These are phyloP conservation scores for Physcomitrium patens DNA, from an alignment of 225 moss, liverwort and hornwort genomes.

Conservation along the genomic window DNA sequence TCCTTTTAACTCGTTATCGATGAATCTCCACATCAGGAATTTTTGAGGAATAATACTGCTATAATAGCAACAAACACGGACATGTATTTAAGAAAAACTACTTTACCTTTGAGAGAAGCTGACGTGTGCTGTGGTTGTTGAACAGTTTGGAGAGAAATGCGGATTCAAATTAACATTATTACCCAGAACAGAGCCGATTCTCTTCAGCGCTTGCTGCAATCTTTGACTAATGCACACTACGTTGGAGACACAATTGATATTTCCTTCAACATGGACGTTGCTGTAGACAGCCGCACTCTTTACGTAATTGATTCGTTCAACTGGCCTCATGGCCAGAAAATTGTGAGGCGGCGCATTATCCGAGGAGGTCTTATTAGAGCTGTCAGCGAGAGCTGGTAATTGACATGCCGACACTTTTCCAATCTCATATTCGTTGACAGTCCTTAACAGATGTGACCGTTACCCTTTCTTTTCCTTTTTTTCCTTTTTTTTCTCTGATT, in stretches of 20 bases:
- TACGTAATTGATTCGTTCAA: conserved; percentile 43
- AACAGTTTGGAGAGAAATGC: conserved; percentile 68
- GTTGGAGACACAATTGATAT: conserved; percentile 61
- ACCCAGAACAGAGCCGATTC: conserved; percentile 57
- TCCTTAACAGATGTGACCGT: background rate
- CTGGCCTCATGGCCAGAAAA: conserved; percentile 59
- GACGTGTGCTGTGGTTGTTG: background rate
- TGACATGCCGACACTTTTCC: background rate
- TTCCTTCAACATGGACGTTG: conserved; percentile 68
- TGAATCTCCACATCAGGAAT: background rate
- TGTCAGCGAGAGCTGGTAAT: conserved; percentile 74
- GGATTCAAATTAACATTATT: conserved; percentile 59
- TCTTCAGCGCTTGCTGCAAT: conserved; percentile 54
- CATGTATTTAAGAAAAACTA: no score
- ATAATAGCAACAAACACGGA: no score
- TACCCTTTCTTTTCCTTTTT: background rate
- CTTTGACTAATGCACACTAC: conserved; percentile 53
- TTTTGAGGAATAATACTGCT: no score
- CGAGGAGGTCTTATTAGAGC: conserved; percentile 69
- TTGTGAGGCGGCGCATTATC: conserved; percentile 61
- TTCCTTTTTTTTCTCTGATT: no score
- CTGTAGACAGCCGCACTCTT: conserved; percentile 49
- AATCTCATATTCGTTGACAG: background rate
- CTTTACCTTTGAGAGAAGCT: no score
- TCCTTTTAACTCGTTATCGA: background rate